Conservation (phyloP, 345 rosid genomes). For the Barbarea vulgaris region DNA sequence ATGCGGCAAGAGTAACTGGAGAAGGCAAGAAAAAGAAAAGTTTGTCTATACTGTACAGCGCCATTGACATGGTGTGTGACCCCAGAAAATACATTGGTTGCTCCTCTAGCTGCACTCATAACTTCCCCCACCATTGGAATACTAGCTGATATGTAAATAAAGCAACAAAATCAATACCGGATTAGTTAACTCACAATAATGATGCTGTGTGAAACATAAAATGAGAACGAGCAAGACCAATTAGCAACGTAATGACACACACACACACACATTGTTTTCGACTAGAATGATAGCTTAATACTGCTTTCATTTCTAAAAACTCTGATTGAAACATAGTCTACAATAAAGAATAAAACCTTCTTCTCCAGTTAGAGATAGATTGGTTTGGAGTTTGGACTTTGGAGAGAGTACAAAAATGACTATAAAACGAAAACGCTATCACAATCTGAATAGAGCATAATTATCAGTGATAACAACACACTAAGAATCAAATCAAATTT, state of each 20-base stretch:
- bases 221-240: slow-evolving; percentile 5
- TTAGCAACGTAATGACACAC: slow-evolving; percentile 12
- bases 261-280: background rate
- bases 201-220: background rate
- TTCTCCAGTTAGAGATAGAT: background rate
- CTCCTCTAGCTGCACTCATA: slow-evolving; percentile 93
- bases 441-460: background rate
- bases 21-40: background rate
- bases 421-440: background rate
- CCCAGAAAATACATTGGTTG: slow-evolving; percentile 86
- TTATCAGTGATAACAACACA: background rate
- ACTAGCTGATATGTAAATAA: slow-evolving; percentile 50
- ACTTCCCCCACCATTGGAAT: slow-evolving; percentile 82
- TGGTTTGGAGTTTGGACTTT: too few species aligned
- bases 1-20: background rate
- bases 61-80: slow-evolving; percentile 68
- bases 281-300: slow-evolving; percentile 1
- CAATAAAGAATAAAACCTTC: slow-evolving; percentile 5
- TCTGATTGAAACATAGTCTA: background rate
- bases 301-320: background rate
- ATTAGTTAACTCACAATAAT: background rate
- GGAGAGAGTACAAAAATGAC: background rate
- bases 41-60: slow-evolving; percentile 51
- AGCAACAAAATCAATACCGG: background rate
- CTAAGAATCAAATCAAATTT: background rate